Base-by-base conservation (phyloP, 805 yeast species). In the Lipomyces starkeyi region DNA sequence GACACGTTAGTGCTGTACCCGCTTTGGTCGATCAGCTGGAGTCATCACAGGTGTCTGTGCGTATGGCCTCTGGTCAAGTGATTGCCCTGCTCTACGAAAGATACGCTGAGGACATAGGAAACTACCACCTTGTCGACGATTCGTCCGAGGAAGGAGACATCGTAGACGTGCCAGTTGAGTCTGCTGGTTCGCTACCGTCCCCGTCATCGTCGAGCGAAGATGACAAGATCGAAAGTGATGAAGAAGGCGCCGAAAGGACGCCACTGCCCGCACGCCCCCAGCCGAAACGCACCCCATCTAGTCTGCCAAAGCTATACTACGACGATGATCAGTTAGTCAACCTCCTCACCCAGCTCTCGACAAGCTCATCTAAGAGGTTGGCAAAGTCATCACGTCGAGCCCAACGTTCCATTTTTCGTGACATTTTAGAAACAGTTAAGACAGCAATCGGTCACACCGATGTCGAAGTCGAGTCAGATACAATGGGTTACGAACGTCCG, bases 371-470 rank as follows among this genome's bases (percentile, higher is more conserved):
- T 8, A 73, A 73, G 55, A 62, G 67, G n/a, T 37, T 74, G 11
- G 66, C 75, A 11, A 73, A 73, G 53, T 59, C 72, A 7, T 64
- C 71, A n/a, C 66, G 75, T 17, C 58, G 66, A 22, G 67, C 49
- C 5, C 75, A 69, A 59, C 74, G 71, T 34, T 68, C 73, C 14
- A 64, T 71, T 34, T 73, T 73, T 53, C 70, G 75, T 3, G 75
- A 73, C 57, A 67, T 73, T 13, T 60, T 71, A 40, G 71, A 64
- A n/a, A 73, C 75, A 2, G 75, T 73, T 5, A 61, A 53, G n/a
- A 14, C 60, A 5, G 66, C 73, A 3, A 56, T 69, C 8, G 65
- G 61, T 20, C 37, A 60, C 20, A 40, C 58, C 11, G 62, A 61
- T 2, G 62, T 58, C 11, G 65, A 67, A 8, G 56, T 62, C 7